Conservation (phyloP, 2,329 filamentous ascomycete species). For the Dendryphion nanum region DNA sequence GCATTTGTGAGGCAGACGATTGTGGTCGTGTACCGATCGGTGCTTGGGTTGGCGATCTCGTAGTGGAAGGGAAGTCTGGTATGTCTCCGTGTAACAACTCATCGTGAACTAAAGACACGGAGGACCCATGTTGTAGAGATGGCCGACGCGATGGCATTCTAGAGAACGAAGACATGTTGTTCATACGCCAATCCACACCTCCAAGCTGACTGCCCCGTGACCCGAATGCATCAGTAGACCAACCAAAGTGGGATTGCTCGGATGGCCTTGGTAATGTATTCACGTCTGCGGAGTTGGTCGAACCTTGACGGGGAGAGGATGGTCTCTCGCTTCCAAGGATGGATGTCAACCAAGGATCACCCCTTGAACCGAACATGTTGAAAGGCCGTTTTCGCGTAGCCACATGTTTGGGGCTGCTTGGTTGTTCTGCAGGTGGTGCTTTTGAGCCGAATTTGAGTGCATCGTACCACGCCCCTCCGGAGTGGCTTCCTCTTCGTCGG, state of each 20-base stretch:
- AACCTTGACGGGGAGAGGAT: slow-evolving; percentile 61
- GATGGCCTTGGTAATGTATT: slow-evolving; percentile 37
- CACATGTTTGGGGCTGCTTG: slow-evolving; percentile 37
- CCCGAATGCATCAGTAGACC: slow-evolving; percentile 37
- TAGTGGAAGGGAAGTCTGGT: slow-evolving; percentile 49
- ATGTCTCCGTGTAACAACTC: slow-evolving; percentile 50
- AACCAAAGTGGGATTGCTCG: slow-evolving; percentile 38
- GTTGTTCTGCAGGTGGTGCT: slow-evolving; percentile 21
- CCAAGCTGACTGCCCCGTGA: slow-evolving; percentile 41
- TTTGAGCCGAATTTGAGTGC: slow-evolving; percentile 40
- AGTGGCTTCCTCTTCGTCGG: slow-evolving; percentile 55
- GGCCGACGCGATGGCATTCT: slow-evolving; percentile 76
- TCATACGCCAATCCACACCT: slow-evolving; percentile 44
- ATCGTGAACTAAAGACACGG: slow-evolving; percentile 59
- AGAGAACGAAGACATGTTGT: slow-evolving; percentile 60
- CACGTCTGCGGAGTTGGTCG: slow-evolving; percentile 57
- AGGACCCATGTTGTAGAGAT: slow-evolving; percentile 74
- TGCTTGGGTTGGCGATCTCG: slow-evolving; percentile 55
- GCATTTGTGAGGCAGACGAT: slow-evolving; percentile 51
- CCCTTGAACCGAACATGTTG: slow-evolving; percentile 53
- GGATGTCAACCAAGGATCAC: slow-evolving; percentile 50
- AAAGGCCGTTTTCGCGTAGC: slow-evolving; percentile 47
- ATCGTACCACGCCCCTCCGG: slow-evolving; percentile 58
- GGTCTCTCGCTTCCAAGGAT: slow-evolving; percentile 39
- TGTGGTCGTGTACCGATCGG: slow-evolving; percentile 78